phyloP scores from a whole-genome alignment of 495 filamentous ascomycete species.

The Paragyromitra xinjiangensis region DNA sequence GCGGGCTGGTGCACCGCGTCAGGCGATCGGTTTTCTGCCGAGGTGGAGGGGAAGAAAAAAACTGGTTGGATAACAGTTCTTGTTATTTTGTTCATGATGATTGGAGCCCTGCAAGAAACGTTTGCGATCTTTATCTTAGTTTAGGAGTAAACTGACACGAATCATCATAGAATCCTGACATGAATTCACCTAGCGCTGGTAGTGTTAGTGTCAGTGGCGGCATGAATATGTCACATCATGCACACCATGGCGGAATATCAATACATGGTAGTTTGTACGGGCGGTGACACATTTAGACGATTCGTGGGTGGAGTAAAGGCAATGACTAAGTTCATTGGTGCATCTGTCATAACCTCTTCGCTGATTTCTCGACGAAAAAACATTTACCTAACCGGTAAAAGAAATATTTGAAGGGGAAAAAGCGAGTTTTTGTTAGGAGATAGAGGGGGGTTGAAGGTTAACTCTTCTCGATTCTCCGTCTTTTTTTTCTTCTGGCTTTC shows the following conservation, averaged over 20 bases:
- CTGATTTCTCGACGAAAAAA: conserved; percentile 20
- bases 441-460: neutral
- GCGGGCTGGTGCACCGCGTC: conserved; percentile 42
- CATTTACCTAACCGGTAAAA: conserved; percentile 19
- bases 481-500: conserved; percentile 34
- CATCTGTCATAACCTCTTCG: conserved; percentile 3
- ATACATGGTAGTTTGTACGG: conserved; percentile 39
- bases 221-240: conserved; percentile 47
- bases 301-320: neutral
- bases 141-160: conserved; percentile 41
- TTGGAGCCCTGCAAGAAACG: conserved; percentile 1
- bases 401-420: conserved; percentile 20
- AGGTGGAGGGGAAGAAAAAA: conserved; percentile 26
- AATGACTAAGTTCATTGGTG: conserved; percentile 6
- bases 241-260: conserved; percentile 39
- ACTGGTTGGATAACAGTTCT: conserved; percentile 13
- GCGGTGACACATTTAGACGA: conserved; percentile 43
- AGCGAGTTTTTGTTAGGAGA: conserved; percentile 6
- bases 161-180: conserved; percentile 45
- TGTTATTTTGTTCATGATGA: conserved; percentile 3
- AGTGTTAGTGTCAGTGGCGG: conserved; percentile 32
- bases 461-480: conserved; percentile 11
- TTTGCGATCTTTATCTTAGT: neutral
- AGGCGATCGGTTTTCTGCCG: conserved; percentile 11
- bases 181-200: conserved; percentile 47